Evolutionary conservation across 2,329 filamentous ascomycete species (phyloP), one percentile per base, ranked within the genome.

Genomic region (Alternaria hordeiaustralica): DNA sequence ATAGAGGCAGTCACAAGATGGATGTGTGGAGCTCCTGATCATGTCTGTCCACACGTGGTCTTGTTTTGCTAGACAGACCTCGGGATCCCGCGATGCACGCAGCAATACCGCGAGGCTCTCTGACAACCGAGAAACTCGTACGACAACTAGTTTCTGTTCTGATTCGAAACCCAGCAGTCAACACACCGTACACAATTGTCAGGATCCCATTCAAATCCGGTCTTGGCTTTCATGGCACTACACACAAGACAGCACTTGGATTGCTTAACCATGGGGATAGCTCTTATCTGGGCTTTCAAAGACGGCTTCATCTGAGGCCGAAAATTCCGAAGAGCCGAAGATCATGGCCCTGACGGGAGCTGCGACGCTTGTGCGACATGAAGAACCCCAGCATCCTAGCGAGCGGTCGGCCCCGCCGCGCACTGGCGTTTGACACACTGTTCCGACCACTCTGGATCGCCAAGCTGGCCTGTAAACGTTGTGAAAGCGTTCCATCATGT

Each of bases 401-500:
- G 59, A 55, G 45, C 45, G 47, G 57, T 43, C 50, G 60, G 18
- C 41, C 49, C 51, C 62, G 55, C 56, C 53, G 54, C 57, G 41
- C 60, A 62, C 60, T 63, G 55, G 58, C 53, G 60, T 66, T 61
- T 64, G 56, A 64, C 54, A 64, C 58, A 55, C 53, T 51, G 30
- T 44, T 59, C 46, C 21, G 41, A 44, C 30, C 25, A 55, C 36
- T 53, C 23, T 43, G 23, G 26, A 53, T 58, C 30, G 57, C 28
- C 49, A 57, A 56, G 51, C n/a, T 41, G 56, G 55, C 30, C 56
- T 59, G 43, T 18, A 64, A 53, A 63, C 45, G 67, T 68, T 61
- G 59, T 65, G 49, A 21, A 55, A 55, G 30, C 28, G 70, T 73
- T 69, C 64, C 71, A 66, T 60, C 63, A 67, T 70, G 70, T 67